Conservation (phyloP, 1,284 basidiomycete species). For the Sporisorium graminicola region DNA sequence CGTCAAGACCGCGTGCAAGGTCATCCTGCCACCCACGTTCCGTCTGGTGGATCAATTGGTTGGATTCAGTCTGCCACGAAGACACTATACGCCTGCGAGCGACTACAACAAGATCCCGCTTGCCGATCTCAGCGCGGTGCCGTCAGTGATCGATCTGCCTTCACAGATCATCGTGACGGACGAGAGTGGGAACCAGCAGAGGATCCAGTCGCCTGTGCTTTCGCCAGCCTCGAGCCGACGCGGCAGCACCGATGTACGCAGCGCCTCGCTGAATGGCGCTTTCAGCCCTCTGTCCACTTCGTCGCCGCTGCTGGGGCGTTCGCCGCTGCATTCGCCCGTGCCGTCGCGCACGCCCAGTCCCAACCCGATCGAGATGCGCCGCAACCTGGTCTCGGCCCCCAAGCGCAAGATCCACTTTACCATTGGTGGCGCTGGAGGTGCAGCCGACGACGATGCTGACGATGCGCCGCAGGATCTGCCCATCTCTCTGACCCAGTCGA, state of each 20-base stretch:
- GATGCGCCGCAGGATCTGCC: conserved; percentile 21
- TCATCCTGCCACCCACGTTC: conserved; percentile 57
- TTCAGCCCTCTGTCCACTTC: conserved; percentile 6
- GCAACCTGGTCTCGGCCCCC: neutral
- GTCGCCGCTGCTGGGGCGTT: neutral
- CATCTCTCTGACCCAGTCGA: conserved; percentile 33
- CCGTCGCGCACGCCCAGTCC: conserved; percentile 40
- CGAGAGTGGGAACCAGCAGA: conserved; percentile 36
- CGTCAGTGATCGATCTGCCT: conserved; percentile 48
- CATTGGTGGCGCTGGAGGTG: conserved; percentile 20
- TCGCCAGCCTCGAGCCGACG: conserved; percentile 18
- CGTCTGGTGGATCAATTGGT: conserved; percentile 48
- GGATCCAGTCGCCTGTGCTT: conserved; percentile 22
- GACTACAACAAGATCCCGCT: conserved; percentile 57
- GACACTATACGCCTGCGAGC: conserved; percentile 58
- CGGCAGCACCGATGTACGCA: conserved; percentile 9
- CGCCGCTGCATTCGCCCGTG: conserved; percentile 32
- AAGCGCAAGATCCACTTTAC: conserved; percentile 44
- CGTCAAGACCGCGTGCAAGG: conserved; percentile 54
- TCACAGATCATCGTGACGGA: conserved; percentile 51
- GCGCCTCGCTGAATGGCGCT: neutral
- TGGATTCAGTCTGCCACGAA: conserved; percentile 58
- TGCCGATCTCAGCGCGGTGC: conserved; percentile 41
- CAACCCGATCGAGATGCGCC: conserved; percentile 27
- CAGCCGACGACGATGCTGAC: conserved; percentile 13